Evolutionary conservation across 2,329 filamentous ascomycete genomes (phyloP).

Genomic region (Tolypocladium album): DNA sequence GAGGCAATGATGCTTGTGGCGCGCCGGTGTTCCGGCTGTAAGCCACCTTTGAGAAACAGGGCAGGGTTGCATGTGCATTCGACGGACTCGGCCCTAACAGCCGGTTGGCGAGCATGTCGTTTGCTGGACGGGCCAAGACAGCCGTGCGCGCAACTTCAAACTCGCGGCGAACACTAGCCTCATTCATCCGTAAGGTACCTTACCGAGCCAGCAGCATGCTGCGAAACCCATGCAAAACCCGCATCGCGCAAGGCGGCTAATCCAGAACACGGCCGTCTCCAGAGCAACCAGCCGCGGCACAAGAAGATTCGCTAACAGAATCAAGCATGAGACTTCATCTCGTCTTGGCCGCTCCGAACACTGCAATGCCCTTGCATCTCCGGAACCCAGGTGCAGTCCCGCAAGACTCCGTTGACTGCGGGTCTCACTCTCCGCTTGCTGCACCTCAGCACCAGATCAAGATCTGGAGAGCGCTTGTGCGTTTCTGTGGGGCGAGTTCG

Average conservation of each 20-base stretch:
- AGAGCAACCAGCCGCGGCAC: neutral
- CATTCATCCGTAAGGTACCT: neutral
- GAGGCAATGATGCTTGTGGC: neutral
- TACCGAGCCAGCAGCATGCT: neutral
- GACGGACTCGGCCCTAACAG: neutral
- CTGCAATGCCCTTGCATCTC: neutral
- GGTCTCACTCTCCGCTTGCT: neutral
- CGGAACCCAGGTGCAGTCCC: neutral
- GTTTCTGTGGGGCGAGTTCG: neutral
- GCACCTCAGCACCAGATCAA: neutral
- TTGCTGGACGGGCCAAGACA: neutral
- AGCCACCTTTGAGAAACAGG: neutral
- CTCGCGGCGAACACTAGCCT: neutral
- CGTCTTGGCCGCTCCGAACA: neutral
- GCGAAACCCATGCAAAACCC: neutral
- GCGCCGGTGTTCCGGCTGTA: neutral
- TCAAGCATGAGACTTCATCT: neutral
- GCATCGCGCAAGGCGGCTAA: neutral
- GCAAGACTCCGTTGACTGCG: neutral
- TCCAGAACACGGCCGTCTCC: neutral
- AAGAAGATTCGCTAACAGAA: neutral
- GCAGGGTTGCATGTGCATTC: constrained; percentile 1
- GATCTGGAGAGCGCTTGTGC: neutral
- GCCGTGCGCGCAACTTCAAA: neutral
- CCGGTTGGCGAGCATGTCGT: neutral